These are phyloP conservation scores for Haberlea rhodopensis DNA, from an alignment of 257 asterid genomes.

Conservation along the genomic window DNA sequence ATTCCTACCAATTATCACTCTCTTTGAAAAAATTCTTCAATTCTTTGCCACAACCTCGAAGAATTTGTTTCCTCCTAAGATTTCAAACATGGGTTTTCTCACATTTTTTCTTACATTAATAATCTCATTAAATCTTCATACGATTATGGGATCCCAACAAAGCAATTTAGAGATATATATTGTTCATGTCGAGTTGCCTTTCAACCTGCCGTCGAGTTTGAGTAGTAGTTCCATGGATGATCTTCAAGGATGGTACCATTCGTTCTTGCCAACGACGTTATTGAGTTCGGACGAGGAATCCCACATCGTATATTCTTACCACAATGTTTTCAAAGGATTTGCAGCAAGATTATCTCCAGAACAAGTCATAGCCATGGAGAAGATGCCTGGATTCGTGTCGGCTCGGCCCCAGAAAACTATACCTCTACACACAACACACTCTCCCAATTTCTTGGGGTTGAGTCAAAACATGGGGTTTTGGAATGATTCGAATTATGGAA, in stretches of 20 bases:
- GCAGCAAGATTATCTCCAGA: constrained; percentile 30
- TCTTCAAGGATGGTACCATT: constrained; percentile 31
- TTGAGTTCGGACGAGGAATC: constrained; percentile 19
- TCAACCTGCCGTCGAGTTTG: background rate
- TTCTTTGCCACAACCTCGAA: too few relatives aligned
- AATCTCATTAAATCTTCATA: background rate
- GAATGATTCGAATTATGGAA: constrained; percentile 48
- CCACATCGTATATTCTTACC: constrained; percentile 38
- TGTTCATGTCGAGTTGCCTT: constrained; percentile 35
- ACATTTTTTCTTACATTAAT: constrained; percentile 18
- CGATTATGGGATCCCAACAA: constrained; percentile 15
- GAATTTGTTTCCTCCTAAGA: too few relatives aligned
- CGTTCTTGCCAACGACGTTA: constrained; percentile 35
- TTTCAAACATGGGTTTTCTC: constrained; percentile 20
- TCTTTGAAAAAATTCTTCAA: too few relatives aligned
- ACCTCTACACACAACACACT: constrained; percentile 44
- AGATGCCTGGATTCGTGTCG: constrained; percentile 32
- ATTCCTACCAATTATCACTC: too few relatives aligned
- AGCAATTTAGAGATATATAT: constrained; percentile 29
- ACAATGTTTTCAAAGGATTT: constrained; percentile 39
- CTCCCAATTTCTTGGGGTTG: constrained; percentile 54
- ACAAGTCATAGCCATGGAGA: constrained; percentile 32
- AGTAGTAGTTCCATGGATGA: constrained; percentile 22
- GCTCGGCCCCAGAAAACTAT: constrained; percentile 28
- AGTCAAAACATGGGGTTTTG: constrained; percentile 47